Evolutionary conservation across 176 grass and related monocot species (phyloP), one percentile per base, ranked within the genome.

Genomic region (Leersia perrieri): DNA sequence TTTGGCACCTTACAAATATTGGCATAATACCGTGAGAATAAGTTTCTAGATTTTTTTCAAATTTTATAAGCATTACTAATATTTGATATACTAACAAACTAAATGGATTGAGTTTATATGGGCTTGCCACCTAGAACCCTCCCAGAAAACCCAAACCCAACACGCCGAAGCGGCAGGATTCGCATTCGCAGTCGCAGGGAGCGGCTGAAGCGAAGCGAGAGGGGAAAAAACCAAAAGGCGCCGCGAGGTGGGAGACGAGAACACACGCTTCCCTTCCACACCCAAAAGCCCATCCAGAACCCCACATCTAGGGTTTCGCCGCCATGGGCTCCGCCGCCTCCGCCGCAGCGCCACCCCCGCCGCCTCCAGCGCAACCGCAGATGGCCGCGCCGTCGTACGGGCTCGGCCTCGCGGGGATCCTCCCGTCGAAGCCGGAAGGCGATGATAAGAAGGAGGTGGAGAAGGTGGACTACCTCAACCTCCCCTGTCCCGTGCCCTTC

Each of bases 401-500:
- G 15, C 35, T 41, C 15, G 95, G 95, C n/a, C 88, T 95, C 72
- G 92, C 95, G 9, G 84, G 77, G 3, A 81, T 93, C 55, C 90
- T 95, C n/a, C 95, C 88, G 36, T 88, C 75, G 75, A 91, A 70
- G 83, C 30, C 77, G 57, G 78, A 91, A 11, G 92, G 77, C 38
- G 87, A 91, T 9, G 70, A 65, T 65, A 67, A 74, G 75, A 71
- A 71, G 63, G 74, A 82, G 84, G 64, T 70, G 80, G 77, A 84
- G 88, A 96, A 96, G 80, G 95, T 90, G 41, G 95, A 95, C 92
- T 98, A 94, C 87, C 83, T 95, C 81, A 94, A 95, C 60, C 92
- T 98, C 9, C 95, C 95, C 12, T 98, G 95, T 49, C 95, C 95
- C 7, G 75, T 98, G 26, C 86, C 95, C 12, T 98, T 93, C 75